Percentiles rank a stretch among this genome's conserved stretches.
Evolutionary conservation across 495 filamentous ascomycete genomes (phyloP).

Genomic region (Sporormia fimetaria): DNA sequence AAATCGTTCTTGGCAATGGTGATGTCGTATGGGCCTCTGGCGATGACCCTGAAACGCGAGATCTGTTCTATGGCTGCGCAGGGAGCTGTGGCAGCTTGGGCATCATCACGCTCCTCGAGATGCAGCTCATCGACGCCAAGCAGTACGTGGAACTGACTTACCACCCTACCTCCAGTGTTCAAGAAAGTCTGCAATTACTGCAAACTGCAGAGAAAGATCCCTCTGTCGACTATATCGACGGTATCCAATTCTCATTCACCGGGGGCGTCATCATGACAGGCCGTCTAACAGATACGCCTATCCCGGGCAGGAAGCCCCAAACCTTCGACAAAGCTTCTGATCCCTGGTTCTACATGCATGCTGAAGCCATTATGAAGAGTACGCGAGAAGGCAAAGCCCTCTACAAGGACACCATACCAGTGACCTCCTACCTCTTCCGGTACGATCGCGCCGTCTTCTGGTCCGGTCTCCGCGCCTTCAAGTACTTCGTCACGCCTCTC

Average conservation of each 20-base stretch:
- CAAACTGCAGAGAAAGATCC: constrained; percentile 33
- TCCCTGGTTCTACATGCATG: constrained; percentile 52
- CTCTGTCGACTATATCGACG: constrained; percentile 32
- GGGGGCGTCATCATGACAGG: constrained; percentile 45
- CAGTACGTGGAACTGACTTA: constrained; percentile 47
- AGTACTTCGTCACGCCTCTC: constrained; percentile 46
- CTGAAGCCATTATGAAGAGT: constrained; percentile 12
- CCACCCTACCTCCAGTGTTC: constrained; percentile 33
- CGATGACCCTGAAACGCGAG: constrained; percentile 29
- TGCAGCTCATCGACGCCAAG: constrained; percentile 41
- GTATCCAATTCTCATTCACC: constrained; percentile 39
- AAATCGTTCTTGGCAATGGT: constrained; percentile 49
- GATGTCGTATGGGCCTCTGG: constrained; percentile 35
- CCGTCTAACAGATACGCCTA: constrained; percentile 31
- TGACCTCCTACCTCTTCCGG: constrained; percentile 49
- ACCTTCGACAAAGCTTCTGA: constrained; percentile 31
- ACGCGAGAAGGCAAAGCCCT: background rate
- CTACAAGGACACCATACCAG: constrained; percentile 40
- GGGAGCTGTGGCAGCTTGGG: constrained; percentile 48
- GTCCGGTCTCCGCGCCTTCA: constrained; percentile 43
- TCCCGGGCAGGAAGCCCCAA: constrained; percentile 1
- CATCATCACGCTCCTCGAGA: constrained; percentile 44
- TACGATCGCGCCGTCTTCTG: constrained; percentile 55
- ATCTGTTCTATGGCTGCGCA: constrained; percentile 46
- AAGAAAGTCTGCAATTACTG: constrained; percentile 20